Conservation (phyloP, 2,329 filamentous ascomycete species). For the Rasamsonia emersonii region DNA sequence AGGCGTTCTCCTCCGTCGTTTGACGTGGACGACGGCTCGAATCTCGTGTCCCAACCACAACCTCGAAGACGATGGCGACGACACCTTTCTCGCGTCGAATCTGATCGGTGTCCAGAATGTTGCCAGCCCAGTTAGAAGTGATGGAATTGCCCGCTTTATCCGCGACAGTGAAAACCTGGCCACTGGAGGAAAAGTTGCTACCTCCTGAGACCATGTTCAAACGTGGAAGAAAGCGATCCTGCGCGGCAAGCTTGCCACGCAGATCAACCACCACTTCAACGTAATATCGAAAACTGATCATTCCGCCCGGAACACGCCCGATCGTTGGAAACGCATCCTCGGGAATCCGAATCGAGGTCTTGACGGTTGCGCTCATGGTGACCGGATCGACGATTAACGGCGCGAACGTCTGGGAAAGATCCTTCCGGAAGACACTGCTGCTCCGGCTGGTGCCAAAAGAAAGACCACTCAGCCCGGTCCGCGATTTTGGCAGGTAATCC, state of each 20-base stretch:
- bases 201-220: slow-evolving; percentile 42
- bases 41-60: slow-evolving; percentile 79
- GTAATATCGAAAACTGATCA: slow-evolving; percentile 93
- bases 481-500: slow-evolving; percentile 78
- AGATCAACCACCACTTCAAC: slow-evolving; percentile 89
- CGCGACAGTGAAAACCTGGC: slow-evolving; percentile 24
- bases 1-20: slow-evolving; percentile 25
- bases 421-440: slow-evolving; percentile 90
- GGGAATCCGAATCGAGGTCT: slow-evolving; percentile 74
- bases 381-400: slow-evolving; percentile 80
- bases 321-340: slow-evolving; percentile 92
- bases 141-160: slow-evolving; percentile 26
- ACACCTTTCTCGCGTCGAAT: slow-evolving; percentile 85
- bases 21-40: slow-evolving; percentile 49
- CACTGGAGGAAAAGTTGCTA: slow-evolving; percentile 35
- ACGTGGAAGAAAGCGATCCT: slow-evolving; percentile 56
- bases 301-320: slow-evolving; percentile 74
- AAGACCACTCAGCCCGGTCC: slow-evolving; percentile 75
- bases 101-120: slow-evolving; percentile 78
- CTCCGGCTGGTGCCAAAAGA: slow-evolving; percentile 80
- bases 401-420: slow-evolving; percentile 79
- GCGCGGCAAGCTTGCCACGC: slow-evolving; percentile 72
- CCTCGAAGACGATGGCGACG: slow-evolving; percentile 76
- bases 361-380: slow-evolving; percentile 70
- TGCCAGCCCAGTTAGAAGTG: slow-evolving; percentile 41